Base-by-base conservation (phyloP, 208 protist species). In the Acanthamoeba culbertsoni region DNA sequence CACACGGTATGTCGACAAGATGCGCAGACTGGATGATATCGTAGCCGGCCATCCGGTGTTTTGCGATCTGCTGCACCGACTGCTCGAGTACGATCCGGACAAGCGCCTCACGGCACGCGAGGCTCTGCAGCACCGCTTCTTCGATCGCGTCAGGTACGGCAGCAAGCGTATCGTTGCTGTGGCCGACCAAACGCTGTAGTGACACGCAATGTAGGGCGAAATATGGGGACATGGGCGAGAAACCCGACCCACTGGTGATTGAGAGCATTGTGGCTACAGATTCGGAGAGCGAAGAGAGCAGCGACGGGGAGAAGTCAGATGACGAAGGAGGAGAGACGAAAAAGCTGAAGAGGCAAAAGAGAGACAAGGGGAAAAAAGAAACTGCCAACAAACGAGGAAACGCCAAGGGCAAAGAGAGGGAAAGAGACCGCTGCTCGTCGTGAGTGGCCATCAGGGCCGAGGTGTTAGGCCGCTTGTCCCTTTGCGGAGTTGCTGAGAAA, bases 91-190 rank as follows among this genome's bases (percentile, higher is more conserved):
- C 71, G 93, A 95, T 48, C 95, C 96, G 40, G 77, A 51, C 68
- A 82, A 79, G 45, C 94, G 96, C 71, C 95, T 96, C 26, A 94
- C 91, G 26, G 96, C 95, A 18, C 45, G 91, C 23, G 51, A 71
- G n/a, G 96, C 96, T 26, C 55, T 97, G 12, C 71, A 96, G 53
- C 96, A 97, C 71, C 82, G 71, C 37, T 97, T 95, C 68, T 97
- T 97, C 57, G 43, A 95, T 28, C 37, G 37, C 31, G 75, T 37
- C 42, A 28, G 75, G 46, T 59, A 33, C 20, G 43, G 23, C 10
- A 46, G 23, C 43, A 23, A n/a, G 18, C 23, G 23, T 23, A 62
- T 16, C 53, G 53, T n/a, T 23, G 23, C 53, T 62, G 53, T 23
- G 18, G 53, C 53, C 53, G n/a, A n/a, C n/a, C n/a, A n/a, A n/a